Conservation (phyloP, 2,329 filamentous ascomycete genomes). For the Exophiala phaeomuriformis region DNA sequence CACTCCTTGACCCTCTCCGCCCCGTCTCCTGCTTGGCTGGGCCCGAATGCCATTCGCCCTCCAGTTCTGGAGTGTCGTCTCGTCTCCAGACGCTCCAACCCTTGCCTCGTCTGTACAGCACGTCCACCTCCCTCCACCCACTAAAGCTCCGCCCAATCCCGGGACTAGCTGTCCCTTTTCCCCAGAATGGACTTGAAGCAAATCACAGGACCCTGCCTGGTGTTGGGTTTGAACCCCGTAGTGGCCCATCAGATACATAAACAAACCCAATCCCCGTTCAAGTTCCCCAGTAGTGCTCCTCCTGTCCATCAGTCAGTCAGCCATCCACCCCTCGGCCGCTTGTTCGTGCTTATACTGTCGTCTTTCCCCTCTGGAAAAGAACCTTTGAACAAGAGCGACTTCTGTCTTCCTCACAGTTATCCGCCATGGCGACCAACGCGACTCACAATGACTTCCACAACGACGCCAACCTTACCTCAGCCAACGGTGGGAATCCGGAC, state of each 20-base stretch:
- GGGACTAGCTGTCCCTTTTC: conserved; percentile 1
- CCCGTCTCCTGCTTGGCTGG: background rate
- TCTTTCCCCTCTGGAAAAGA: background rate
- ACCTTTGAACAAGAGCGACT: background rate
- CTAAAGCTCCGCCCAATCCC: background rate
- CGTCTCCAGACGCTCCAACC: conserved; percentile 1
- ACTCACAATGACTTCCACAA: conserved; percentile 10
- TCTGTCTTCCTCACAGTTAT: background rate
- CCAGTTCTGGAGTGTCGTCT: background rate
- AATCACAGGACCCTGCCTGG: background rate
- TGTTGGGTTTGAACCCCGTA: background rate
- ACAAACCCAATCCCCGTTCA: conserved; percentile 7
- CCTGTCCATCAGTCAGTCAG: background rate
- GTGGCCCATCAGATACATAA: conserved; percentile 7
- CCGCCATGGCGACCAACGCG: conserved; percentile 19
- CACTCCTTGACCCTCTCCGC: background rate
- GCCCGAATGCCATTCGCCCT: background rate
- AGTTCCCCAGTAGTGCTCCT: background rate
- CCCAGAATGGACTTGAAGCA: conserved; percentile 5
- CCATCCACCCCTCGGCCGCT: background rate
- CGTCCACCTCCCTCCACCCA: background rate
- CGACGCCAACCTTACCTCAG: background rate
- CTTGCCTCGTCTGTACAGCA: background rate
- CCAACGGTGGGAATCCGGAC: conserved; percentile 2
- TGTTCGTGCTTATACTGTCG: background rate